phyloP scores from a whole-genome alignment of 2,329 filamentous ascomycete genomes.

The Pestalotiopsis sp. region DNA sequence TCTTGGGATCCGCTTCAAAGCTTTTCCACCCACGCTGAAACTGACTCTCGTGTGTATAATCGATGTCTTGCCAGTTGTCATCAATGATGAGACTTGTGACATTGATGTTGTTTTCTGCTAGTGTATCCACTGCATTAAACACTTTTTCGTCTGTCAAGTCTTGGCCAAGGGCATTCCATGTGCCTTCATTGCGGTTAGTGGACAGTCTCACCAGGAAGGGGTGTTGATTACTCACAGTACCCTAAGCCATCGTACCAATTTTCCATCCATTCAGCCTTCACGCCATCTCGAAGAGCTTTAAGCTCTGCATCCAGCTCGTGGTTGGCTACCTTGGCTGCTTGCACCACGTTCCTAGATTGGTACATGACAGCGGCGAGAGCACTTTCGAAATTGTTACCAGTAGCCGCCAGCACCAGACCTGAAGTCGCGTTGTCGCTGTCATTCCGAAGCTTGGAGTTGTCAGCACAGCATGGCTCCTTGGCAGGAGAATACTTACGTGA shows the following conservation, averaged over 20 bases:
- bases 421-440: conserved; percentile 61
- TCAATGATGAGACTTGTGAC: conserved; percentile 91
- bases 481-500: conserved; percentile 50
- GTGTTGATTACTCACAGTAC: conserved; percentile 64
- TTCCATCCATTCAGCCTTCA: conserved; percentile 71
- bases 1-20: conserved; percentile 81
- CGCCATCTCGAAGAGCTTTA: conserved; percentile 46
- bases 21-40: conserved; percentile 71
- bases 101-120: conserved; percentile 73
- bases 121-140: conserved; percentile 69
- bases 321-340: conserved; percentile 43
- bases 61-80: conserved; percentile 91
- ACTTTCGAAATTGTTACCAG: conserved; percentile 72
- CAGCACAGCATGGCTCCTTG: conserved; percentile 12
- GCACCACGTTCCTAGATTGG: conserved; percentile 72
- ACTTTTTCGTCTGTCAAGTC: conserved; percentile 81
- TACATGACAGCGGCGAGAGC: conserved; percentile 84
- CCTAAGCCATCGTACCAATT: conserved; percentile 92
- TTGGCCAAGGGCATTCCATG: conserved; percentile 93
- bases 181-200: conserved; percentile 48
- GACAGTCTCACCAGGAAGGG: too few relatives aligned
- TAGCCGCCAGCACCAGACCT: conserved; percentile 69
- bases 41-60: conserved; percentile 50
- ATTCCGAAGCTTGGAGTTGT: conserved; percentile 56
- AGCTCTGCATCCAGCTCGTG: conserved; percentile 49